phyloP scores from a whole-genome alignment of 2,329 filamentous ascomycete species.

The Ceratocystis diversiconidia region DNA sequence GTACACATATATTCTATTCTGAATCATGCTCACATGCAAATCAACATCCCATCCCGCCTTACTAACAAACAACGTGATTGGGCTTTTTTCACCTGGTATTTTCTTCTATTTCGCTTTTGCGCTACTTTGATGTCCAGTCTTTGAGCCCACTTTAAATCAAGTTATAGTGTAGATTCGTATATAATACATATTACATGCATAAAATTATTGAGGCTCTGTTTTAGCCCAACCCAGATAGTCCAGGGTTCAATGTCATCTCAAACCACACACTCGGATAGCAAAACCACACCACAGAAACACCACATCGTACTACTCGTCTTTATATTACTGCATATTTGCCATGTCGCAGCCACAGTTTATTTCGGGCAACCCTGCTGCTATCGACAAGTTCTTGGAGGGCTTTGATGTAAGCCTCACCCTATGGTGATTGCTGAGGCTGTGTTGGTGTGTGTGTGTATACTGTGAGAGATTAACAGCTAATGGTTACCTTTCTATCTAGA shows the following conservation, averaged over 20 bases:
- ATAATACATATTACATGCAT: not conserved
- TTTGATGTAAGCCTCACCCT: slow-evolving; percentile 66
- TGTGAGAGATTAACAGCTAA: not conserved
- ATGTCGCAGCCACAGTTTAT: slow-evolving; percentile 46
- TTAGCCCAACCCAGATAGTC: not conserved
- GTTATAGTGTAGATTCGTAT: not conserved
- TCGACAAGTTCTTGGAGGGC: slow-evolving; percentile 70
- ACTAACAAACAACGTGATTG: not conserved
- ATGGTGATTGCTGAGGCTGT: not conserved
- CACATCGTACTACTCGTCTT: not conserved
- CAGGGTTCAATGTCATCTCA: not conserved
- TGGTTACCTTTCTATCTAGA: slow-evolving; percentile 33
- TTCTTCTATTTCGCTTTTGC: not conserved
- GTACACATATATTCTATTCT: not conserved
- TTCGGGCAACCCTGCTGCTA: slow-evolving; percentile 61
- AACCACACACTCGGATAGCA: not conserved
- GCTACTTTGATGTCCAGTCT: not conserved
- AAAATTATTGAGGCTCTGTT: not conserved
- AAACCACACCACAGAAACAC: not conserved
- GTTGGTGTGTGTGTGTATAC: not conserved
- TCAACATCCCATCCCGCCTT: too few relatives aligned
- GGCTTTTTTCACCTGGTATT: not conserved
- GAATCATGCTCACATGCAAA: not conserved
- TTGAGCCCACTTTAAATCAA: not conserved
- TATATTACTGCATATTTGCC: not conserved